These are phyloP conservation scores for Coemansia sp. DNA, from an alignment of 192 early-diverging fungal genomes.

Conservation along the genomic window DNA sequence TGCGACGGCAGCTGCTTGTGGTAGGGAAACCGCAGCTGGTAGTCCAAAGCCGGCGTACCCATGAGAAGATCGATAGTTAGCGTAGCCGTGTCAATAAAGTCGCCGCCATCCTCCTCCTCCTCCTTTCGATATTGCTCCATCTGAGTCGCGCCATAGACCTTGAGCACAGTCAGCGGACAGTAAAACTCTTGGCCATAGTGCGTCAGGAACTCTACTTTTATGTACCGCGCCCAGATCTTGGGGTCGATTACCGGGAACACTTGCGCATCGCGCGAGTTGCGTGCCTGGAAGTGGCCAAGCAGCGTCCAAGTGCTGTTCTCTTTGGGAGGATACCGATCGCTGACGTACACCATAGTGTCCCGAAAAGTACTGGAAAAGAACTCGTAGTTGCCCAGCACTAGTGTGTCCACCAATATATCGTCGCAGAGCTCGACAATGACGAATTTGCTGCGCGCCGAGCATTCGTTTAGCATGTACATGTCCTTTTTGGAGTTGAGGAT, in stretches of 20 bases:
- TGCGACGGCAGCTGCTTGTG: slow-evolving; percentile 12
- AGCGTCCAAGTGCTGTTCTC: slow-evolving; percentile 72
- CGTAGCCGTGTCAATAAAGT: slow-evolving; percentile 41
- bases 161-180: slow-evolving; percentile 87
- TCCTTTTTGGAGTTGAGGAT: slow-evolving; percentile 94
- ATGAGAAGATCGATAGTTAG: slow-evolving; percentile 35
- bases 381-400: slow-evolving; percentile 94
- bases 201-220: slow-evolving; percentile 85
- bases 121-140: slow-evolving; percentile 84
- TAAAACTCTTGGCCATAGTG: slow-evolving; percentile 94
- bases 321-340: slow-evolving; percentile 76
- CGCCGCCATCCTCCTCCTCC: slow-evolving; percentile 46
- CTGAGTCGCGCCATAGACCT: slow-evolving; percentile 91
- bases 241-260: slow-evolving; percentile 81
- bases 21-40: slow-evolving; percentile 31
- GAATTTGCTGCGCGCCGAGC: slow-evolving; percentile 72
- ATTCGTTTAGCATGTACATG: slow-evolving; percentile 94
- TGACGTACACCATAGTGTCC: slow-evolving; percentile 79
- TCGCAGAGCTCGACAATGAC: slow-evolving; percentile 96
- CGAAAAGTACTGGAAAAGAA: slow-evolving; percentile 96
- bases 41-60: slow-evolving; percentile 27
- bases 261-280: slow-evolving; percentile 87
- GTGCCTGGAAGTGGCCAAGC: slow-evolving; percentile 82
- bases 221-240: slow-evolving; percentile 79
- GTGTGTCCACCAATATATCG: slow-evolving; percentile 86